Evolutionary conservation across 306 rosid species (phyloP).

Genomic region (Elaeagnus macrophylla): DNA sequence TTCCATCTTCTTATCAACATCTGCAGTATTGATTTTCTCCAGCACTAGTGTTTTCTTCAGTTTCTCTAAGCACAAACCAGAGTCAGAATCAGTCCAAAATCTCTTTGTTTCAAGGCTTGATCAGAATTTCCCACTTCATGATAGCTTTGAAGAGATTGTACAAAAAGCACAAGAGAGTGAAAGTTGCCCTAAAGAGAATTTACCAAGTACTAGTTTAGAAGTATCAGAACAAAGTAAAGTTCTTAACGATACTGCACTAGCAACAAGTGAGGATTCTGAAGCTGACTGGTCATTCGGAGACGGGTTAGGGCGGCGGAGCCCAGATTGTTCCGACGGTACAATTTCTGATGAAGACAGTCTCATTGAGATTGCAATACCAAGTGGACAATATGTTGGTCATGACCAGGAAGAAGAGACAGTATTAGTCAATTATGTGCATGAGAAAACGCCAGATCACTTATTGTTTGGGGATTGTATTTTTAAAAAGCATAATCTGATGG

Average conservation of each 20-base stretch:
- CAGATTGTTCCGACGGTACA: conserved; percentile 57
- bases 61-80: conserved; percentile 26
- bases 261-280: conserved; percentile 50
- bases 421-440: conserved; percentile 12
- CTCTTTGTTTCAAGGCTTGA: no score
- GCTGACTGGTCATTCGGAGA: conserved; percentile 30
- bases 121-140: conserved; percentile 15
- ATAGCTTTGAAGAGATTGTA: conserved; percentile 20
- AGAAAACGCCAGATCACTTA: conserved; percentile 27
- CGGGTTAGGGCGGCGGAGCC: conserved; percentile 9
- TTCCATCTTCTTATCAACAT: conserved; percentile 33
- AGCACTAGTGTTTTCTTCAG: conserved; percentile 20
- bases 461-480: conserved; percentile 25
- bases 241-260: conserved; percentile 20
- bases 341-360: conserved; percentile 95
- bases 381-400: conserved; percentile 40
- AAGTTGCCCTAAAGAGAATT: not conserved
- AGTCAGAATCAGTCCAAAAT: not conserved
- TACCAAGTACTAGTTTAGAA: not conserved
- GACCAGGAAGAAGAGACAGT: not conserved
- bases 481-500: conserved; percentile 37
- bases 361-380: conserved; percentile 76
- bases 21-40: conserved; percentile 32
- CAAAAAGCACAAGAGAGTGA: conserved; percentile 11
- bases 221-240: conserved; percentile 16